Base-by-base conservation (phyloP, 2,329 filamentous ascomycete species). In the Botrytis aclada region DNA sequence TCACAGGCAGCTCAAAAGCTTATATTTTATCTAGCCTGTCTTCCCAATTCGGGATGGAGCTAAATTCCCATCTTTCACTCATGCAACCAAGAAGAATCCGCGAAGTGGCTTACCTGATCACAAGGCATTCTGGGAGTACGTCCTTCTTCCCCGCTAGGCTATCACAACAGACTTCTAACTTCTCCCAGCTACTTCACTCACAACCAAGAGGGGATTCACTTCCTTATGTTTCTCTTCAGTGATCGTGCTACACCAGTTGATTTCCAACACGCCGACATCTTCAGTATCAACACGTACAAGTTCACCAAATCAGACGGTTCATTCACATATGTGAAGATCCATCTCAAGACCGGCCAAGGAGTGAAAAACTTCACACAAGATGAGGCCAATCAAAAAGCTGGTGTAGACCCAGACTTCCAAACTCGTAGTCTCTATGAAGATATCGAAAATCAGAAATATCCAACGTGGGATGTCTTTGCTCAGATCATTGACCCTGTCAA, bases 41-140 rank as follows among this genome's bases (percentile, higher is more conserved):
- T 63, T 63, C 3, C 61, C 61, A 29, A 63, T 63, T 43, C 61
- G 61, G 16, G 61, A 93, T 74, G 89, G 90, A 0, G 85, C 88
- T 75, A 92, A 93, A 81, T 93, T 92, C 80, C 90, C 91, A 45
- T 84, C 90, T 78, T 90, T 92, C 78, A 92, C 92, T 69, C 90
- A 92, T 80, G 91, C 90, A 0, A 91, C 93, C 80, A 93, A 93
- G 84, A 85, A 90, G 37, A 84, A 93, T 77, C 91, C 90, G 43
- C 7, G 61, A 63, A 63, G 61, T 63, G 61, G 61, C 5, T 29
- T 63, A 43, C 61, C 61, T 22, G 61, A 63, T 29, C 61, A 63
- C 16, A 63, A 63, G n/a, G 61, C 39, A 43, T 63, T 63, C 4
- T 43, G 61, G 37, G 66, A 58, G 66, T 58, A 29, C 9, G n/a